Evolutionary conservation across 768 basidiomycete genomes (phyloP), one percentile per base, ranked within the genome.

Genomic region (Lactarius sanguifluus): DNA sequence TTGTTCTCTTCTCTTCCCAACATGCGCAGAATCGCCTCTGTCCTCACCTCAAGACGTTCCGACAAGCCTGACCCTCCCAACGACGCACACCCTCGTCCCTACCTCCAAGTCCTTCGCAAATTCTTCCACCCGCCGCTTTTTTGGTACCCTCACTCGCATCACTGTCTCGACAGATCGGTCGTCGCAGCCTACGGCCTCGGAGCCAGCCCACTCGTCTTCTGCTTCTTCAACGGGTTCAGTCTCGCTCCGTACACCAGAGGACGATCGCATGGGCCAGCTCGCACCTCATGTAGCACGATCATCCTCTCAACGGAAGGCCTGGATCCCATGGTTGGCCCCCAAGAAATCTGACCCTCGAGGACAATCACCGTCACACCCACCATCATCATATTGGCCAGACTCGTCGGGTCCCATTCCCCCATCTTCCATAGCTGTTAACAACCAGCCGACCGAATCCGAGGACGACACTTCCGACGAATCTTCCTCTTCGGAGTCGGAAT

Each of bases 1-100:
- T 30, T 34, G 36, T 34, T 47, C 41, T 23, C 63, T 67, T 64
- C 23, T 43, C 36, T 25, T 23, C 55, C 36, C 55, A 73, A 47
- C 65, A 90, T 90, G 88, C 86, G 86, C 73, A 85, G 88, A 71
- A 77, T 89, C 72, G 81, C 81, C 61, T 83, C 85, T 43, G 82
- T 83, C 71, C 83, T 89, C 71, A 74, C 75, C 30, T 1, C 55
- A 4, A 72, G 75, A 71, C 78, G 76, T 59, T 67, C 75, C 67
- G 77, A 80, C 76, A 81, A 76, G 73, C 68, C 70, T 45, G 73
- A 72, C 23, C 38, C 47, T 23, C 74, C 73, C 55, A 62, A 72
- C 59, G 69, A 72, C 25, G 74, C 74, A 25, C 74, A 74, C n/a
- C 75, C 79, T 57, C 72, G 74, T 63, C 75, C 75, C 65, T 20